Percentiles rank a stretch among this genome's conserved stretches.
These are phyloP conservation scores for Thelonectria rubi DNA, from an alignment of 2,329 filamentous ascomycete genomes.

Conservation along the genomic window DNA sequence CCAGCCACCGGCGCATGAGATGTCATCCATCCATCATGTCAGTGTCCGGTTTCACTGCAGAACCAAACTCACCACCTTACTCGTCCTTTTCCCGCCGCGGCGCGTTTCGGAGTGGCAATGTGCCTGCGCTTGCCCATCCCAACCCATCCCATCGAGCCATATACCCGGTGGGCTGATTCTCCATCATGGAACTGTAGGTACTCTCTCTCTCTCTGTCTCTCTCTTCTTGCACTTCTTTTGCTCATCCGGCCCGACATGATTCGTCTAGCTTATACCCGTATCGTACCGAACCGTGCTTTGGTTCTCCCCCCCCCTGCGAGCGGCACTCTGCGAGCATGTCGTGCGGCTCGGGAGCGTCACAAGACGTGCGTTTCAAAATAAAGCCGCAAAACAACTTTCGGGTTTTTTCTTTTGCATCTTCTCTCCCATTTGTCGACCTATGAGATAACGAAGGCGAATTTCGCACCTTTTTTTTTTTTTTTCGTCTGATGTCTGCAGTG, in stretches of 20 bases:
- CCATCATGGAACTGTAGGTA: neutral
- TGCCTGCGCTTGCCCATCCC: too few species aligned
- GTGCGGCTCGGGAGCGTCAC: neutral
- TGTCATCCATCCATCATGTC: neutral
- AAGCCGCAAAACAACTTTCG: neutral
- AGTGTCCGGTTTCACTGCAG: neutral
- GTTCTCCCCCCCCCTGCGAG: too few species aligned
- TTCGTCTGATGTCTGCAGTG: too few species aligned
- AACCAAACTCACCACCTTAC: neutral
- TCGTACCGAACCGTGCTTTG: too few species aligned
- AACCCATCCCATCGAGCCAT: neutral
- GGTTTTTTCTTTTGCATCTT: neutral
- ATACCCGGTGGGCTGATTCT: neutral
- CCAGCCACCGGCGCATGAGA: constrained; percentile 1
- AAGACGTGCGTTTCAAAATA: neutral
- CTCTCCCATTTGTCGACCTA: too few species aligned
- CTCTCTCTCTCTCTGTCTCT: too few species aligned
- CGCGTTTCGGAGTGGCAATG: neutral
- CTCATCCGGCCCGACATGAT: neutral
- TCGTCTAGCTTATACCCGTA: neutral
- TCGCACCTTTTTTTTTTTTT: too few species aligned
- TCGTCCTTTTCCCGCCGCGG: neutral
- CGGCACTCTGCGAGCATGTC: neutral
- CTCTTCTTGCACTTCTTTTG: too few species aligned
- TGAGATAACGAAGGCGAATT: too few species aligned